These are phyloP conservation scores for Xylaria sp. DNA, from an alignment of 2,329 filamentous ascomycete genomes.

Conservation along the genomic window DNA sequence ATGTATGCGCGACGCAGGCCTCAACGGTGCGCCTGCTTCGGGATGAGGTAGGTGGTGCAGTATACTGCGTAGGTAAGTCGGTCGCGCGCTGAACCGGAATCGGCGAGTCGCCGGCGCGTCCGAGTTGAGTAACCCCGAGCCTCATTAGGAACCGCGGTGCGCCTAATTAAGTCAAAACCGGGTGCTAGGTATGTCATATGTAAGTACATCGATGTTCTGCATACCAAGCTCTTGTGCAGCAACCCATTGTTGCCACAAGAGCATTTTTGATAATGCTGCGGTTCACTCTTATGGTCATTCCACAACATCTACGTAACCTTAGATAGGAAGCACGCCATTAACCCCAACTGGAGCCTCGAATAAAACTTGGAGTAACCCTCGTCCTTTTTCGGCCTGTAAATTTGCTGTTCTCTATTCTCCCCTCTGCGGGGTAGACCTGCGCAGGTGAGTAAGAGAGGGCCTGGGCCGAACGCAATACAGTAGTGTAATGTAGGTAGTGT, in stretches of 20 bases:
- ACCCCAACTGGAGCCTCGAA: slow-evolving; percentile 12
- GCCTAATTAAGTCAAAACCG: slow-evolving; percentile 33
- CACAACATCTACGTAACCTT: neutral
- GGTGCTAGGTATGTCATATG: neutral
- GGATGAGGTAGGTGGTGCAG: neutral
- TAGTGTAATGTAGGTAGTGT: neutral
- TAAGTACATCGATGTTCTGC: slow-evolving; percentile 23
- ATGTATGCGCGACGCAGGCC: slow-evolving; percentile 21
- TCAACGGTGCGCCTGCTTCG: slow-evolving; percentile 1
- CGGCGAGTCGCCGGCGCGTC: slow-evolving; percentile 33
- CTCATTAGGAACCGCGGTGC: slow-evolving; percentile 15
- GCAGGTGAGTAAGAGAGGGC: neutral
- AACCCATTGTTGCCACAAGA: neutral
- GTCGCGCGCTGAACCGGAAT: slow-evolving; percentile 15
- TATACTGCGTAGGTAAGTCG: neutral
- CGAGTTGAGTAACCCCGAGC: slow-evolving; percentile 40
- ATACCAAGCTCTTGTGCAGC: slow-evolving; percentile 18
- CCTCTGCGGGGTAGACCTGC: slow-evolving; percentile 28
- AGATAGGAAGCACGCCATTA: neutral
- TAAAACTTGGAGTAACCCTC: slow-evolving; percentile 20
- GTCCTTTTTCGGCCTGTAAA: neutral
- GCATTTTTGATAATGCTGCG: neutral
- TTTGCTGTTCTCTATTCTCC: slow-evolving; percentile 16
- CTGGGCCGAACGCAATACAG: slow-evolving; percentile 17
- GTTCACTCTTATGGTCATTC: neutral